Evolutionary conservation across 768 basidiomycete genomes (phyloP).

Genomic region (Calvatia gigantea): DNA sequence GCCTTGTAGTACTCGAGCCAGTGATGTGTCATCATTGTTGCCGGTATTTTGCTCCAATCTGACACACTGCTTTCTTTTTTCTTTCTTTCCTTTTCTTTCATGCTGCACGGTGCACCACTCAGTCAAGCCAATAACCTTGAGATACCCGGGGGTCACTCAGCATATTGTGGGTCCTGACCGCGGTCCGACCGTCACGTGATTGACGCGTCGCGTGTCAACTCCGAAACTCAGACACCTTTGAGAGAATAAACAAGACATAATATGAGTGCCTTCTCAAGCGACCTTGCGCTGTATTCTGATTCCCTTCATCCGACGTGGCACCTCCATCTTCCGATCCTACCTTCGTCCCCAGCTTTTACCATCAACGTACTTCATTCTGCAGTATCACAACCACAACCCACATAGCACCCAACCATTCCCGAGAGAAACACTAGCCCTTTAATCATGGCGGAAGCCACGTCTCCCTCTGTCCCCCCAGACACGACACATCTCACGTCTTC

Average conservation of each 20-base stretch:
- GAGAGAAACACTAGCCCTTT: not conserved
- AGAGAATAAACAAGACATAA: constrained; percentile 29
- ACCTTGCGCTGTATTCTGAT: constrained; percentile 1
- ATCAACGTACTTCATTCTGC: not conserved
- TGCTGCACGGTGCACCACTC: too few relatives aligned
- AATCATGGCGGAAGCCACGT: constrained; percentile 13
- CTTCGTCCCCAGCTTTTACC: constrained; percentile 4
- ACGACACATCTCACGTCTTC: constrained; percentile 22
- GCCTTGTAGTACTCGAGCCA: constrained; percentile 2
- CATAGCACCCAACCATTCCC: not conserved
- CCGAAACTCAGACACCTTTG: constrained; percentile 24
- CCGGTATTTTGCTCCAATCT: too few relatives aligned
- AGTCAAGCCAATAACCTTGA: too few relatives aligned
- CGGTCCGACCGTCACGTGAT: constrained; percentile 27
- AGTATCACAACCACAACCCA: not conserved
- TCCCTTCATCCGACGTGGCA: constrained; percentile 5
- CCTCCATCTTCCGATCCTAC: constrained; percentile 7
- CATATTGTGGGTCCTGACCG: not conserved
- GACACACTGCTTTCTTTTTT: too few relatives aligned
- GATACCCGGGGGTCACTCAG: too few relatives aligned
- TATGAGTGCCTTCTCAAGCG: constrained; percentile 11
- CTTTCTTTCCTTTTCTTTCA: too few relatives aligned
- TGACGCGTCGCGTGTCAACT: constrained; percentile 38
- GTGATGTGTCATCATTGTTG: too few relatives aligned
- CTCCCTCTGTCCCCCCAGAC: constrained; percentile 11